Percentiles rank a stretch among this genome's conserved stretches.
Evolutionary conservation across 805 yeast species (phyloP).

Genomic region (Yarrowia alimentaria): DNA sequence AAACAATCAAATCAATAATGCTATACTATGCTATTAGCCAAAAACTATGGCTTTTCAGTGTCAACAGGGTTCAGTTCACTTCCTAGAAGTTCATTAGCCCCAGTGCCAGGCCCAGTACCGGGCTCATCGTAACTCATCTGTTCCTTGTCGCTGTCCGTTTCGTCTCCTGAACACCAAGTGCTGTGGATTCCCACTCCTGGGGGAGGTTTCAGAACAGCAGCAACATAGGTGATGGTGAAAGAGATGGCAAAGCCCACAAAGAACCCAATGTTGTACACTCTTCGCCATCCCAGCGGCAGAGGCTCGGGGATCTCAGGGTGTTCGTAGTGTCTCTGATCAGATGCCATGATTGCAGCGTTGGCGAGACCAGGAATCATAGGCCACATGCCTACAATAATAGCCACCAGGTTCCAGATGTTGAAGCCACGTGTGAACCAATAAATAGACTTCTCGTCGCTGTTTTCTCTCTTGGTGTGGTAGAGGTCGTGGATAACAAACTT

Average conservation of each 20-base stretch:
- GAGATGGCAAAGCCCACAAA: slow-evolving; percentile 18
- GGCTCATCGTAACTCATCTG: slow-evolving; percentile 18
- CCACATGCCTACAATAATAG: slow-evolving; percentile 41
- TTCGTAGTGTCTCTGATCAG: slow-evolving; percentile 7
- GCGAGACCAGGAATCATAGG: slow-evolving; percentile 34
- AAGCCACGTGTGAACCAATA: slow-evolving; percentile 48
- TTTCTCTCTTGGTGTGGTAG: slow-evolving; percentile 36
- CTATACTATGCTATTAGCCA: too few relatives aligned
- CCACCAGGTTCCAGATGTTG: slow-evolving; percentile 45
- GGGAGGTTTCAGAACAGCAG: slow-evolving; percentile 5
- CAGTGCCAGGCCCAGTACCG: too few relatives aligned
- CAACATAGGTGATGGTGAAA: slow-evolving; percentile 2
- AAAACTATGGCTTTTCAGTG: too few relatives aligned
- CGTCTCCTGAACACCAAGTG: slow-evolving; percentile 23
- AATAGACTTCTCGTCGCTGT: slow-evolving; percentile 36
- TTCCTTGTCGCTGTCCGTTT: slow-evolving; percentile 6
- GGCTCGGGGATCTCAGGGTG: slow-evolving; percentile 20
- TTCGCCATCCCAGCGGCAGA: slow-evolving; percentile 13
- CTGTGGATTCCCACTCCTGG: slow-evolving; percentile 1
- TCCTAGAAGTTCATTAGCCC: too few relatives aligned
- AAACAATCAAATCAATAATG: too few relatives aligned
- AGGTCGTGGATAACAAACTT: slow-evolving; percentile 45
- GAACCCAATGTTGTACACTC: slow-evolving; percentile 11
- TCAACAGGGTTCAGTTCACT: too few relatives aligned
- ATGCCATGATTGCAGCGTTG: slow-evolving; percentile 4